Evolutionary conservation across 192 early-diverging fungal genomes (phyloP), one percentile per base, ranked within the genome.

Genomic region (Coemansia sp.): DNA sequence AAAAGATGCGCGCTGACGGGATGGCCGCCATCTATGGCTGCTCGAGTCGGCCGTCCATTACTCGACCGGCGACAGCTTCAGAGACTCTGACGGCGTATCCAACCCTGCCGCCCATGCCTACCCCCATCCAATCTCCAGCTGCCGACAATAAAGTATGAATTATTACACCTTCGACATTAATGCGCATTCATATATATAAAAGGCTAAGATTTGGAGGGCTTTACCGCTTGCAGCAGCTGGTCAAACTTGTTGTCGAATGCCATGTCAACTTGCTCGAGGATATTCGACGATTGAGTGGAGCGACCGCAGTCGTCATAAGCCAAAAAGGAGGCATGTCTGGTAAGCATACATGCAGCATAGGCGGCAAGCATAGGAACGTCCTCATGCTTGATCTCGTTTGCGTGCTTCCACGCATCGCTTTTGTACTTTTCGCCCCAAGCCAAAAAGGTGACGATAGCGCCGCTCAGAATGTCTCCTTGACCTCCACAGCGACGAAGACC

Each of bases 401-500:
- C 35, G 32, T 85, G 87, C 77, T 86, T 73, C 87, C 89, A 90
- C 11, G 84, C 71, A 7, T 77, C 73, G 6, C 82, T 79, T 51
- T 88, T 68, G 69, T 93, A 91, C 17, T 74, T 74, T 36, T 81
- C 71, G 12, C 88, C 92, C 98, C 98, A 99, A 0, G 91, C 92
- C 42, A 98, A 51, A 29, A 96, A 97, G 12, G 96, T 87, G 0
- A 90, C 93, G 29, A 94, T 70, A 6, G 88, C 64, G 17, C 98
- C 98, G 12, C 92, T 87, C 25, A 99, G 83, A 6, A 99, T 77
- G 71, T 99, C 98, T 32, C 98, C 98, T 65, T 98, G 98, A 1
- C 98, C 96, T 20, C 98, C 98, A 68, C 94, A 95, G 14, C 98
- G 79, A 46, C 95, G 88, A 42, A 93, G 75, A 3, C 92, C 90